These are phyloP conservation scores for Sphaceloma murrayae DNA, from an alignment of 2,329 filamentous ascomycete genomes.

Conservation along the genomic window DNA sequence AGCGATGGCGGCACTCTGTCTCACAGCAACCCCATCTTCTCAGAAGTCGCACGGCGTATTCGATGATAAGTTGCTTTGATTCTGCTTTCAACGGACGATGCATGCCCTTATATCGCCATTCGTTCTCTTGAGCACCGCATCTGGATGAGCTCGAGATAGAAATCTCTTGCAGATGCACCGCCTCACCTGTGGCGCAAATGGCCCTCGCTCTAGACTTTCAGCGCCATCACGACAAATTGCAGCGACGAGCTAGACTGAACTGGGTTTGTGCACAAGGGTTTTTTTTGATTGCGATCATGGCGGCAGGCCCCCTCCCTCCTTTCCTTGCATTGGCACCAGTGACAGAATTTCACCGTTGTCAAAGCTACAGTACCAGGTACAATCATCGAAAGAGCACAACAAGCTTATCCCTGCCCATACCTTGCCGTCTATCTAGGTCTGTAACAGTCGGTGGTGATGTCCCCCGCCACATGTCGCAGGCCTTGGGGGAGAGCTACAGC, in stretches of 20 bases:
- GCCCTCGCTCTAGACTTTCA: background rate
- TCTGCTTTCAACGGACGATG: no score
- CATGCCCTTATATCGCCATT: background rate
- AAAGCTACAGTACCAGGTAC: slow-evolving; percentile 3
- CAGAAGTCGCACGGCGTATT: background rate
- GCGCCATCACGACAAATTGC: no score
- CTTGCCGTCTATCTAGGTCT: no score
- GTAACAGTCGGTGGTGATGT: no score
- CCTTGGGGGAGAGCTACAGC: no score
- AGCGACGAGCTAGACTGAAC: slow-evolving; percentile 1
- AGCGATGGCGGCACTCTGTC: background rate
- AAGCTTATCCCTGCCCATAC: background rate
- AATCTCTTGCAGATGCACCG: no score
- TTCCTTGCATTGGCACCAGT: slow-evolving; percentile 3
- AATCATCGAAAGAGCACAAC: slow-evolving; percentile 4
- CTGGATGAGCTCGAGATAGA: no score
- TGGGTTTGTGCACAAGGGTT: slow-evolving; percentile 3
- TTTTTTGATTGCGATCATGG: background rate
- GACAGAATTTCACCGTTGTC: background rate
- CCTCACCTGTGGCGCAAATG: slow-evolving; percentile 2
- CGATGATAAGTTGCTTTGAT: no score
- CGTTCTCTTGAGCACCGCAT: no score
- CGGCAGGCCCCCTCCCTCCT: background rate
- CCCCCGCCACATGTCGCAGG: no score
- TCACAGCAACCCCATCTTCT: background rate